Evolutionary conservation across 805 yeast species (phyloP).

Genomic region (Candida maesae): DNA sequence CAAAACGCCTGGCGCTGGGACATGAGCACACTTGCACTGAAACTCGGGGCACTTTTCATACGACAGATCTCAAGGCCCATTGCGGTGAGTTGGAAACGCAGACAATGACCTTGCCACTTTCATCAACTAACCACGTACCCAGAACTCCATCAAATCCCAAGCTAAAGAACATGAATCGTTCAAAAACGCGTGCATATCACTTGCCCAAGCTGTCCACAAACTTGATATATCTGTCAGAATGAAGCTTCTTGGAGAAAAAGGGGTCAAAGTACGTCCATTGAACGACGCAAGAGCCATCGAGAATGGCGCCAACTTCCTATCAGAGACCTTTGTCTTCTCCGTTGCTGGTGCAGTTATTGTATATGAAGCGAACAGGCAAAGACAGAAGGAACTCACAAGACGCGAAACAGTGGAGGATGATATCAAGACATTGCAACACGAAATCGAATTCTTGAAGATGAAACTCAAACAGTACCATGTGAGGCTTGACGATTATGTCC

Average conservation of each 20-base stretch:
- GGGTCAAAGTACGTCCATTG: constrained; percentile 62
- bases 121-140: neutral
- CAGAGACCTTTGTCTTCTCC: constrained; percentile 72
- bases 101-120: neutral
- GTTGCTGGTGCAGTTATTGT: constrained; percentile 77
- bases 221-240: constrained; percentile 61
- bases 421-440: constrained; percentile 63
- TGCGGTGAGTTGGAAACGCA: constrained; percentile 33
- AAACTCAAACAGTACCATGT: constrained; percentile 42
- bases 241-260: constrained; percentile 38
- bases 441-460: constrained; percentile 53
- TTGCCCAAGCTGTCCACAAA: constrained; percentile 71
- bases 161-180: constrained; percentile 71
- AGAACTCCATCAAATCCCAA: constrained; percentile 61
- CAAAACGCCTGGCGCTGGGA: too few relatives aligned
- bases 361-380: constrained; percentile 65
- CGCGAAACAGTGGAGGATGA: constrained; percentile 71
- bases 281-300: constrained; percentile 82
- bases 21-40: constrained; percentile 78
- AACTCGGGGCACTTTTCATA: constrained; percentile 65
- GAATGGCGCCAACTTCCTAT: constrained; percentile 72
- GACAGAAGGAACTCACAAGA: constrained; percentile 58
- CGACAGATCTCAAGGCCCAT: constrained; percentile 79
- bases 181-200: constrained; percentile 53
- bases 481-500: constrained; percentile 45